These are phyloP conservation scores for Tolypocladium cylindrosporum DNA, from an alignment of 2,329 filamentous ascomycete species.

Conservation along the genomic window DNA sequence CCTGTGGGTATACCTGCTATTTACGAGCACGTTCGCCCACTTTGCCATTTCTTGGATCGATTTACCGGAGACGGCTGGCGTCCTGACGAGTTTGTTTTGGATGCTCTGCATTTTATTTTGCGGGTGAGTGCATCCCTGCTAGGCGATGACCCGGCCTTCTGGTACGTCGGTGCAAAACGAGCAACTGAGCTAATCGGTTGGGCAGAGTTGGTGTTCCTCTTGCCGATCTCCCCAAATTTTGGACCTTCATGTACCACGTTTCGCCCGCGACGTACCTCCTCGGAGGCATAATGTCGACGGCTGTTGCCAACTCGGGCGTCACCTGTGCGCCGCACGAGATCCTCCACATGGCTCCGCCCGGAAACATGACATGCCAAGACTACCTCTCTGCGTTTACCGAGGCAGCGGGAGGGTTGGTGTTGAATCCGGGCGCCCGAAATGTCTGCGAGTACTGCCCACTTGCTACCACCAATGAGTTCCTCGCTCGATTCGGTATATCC, in stretches of 20 bases:
- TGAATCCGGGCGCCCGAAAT: constrained; percentile 33
- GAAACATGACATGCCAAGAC: constrained; percentile 44
- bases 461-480: constrained; percentile 39
- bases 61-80: constrained; percentile 63
- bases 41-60: constrained; percentile 69
- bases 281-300: constrained; percentile 59
- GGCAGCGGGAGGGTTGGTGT: constrained; percentile 40
- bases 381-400: constrained; percentile 47
- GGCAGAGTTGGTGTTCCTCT: constrained; percentile 55
- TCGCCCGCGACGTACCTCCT: constrained; percentile 82
- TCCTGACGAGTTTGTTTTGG: constrained; percentile 67
- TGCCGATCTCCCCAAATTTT: constrained; percentile 57
- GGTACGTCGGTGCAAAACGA: too few species aligned
- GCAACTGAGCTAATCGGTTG: too few species aligned
- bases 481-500: constrained; percentile 35
- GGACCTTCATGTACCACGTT: constrained; percentile 71
- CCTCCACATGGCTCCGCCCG: constrained; percentile 52
- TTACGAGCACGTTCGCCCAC: constrained; percentile 71
- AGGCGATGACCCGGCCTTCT: too few species aligned
- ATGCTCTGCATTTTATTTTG: constrained; percentile 66
- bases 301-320: constrained; percentile 56
- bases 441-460: constrained; percentile 48
- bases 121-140: constrained; percentile 9
- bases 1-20: constrained; percentile 65
- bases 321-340: constrained; percentile 61